Evolutionary conservation across 2,329 filamentous ascomycete species (phyloP), one percentile per base, ranked within the genome.

Genomic region (Xylariaceae sp.): DNA sequence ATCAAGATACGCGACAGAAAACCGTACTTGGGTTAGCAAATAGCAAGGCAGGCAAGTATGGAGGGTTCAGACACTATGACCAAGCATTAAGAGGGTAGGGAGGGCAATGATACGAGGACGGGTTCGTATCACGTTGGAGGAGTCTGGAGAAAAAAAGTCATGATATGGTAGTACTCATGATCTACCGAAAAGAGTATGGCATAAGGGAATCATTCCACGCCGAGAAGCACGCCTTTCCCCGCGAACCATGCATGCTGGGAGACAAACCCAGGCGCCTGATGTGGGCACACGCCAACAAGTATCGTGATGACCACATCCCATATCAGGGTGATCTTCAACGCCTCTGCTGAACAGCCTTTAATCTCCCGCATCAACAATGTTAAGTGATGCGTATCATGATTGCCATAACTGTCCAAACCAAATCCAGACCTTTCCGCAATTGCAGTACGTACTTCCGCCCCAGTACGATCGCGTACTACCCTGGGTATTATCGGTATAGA

Each of bases 311-410:
- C 24, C 42, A 41, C 37, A 24, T 31, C 13, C 19, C 16, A 31
- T 43, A 8, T 37, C 38, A 19, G 39, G 36, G 26, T 28, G 18
- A 36, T 38, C 42, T 34, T 15, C 33, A 36, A 47, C 42, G 38
- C 36, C 46, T 18, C 29, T 41, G 39, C 38, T 26, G 37, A 45
- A 45, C 29, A 37, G 22, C 6, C 22, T 11, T 6, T 26, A 11
- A 6, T 11, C 11, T 26, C 11, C 22, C 30, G 43, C 32, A 34
- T 18, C 32, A 29, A 31, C 19, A 40, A 49, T 34, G 37, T 39
- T 31, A 4, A 48, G 34, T n/a, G 24, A 39, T 34, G 31, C 24
- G 30, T 32, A 32, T n/a, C 30, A 13, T 8, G 6, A 32, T 17
- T 13, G 30, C 30, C 12, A n/a, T 32, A 32, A 4, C 30, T 13